Conservation (phyloP, 2,329 filamentous ascomycete genomes). For the Ophiostoma sp. region DNA sequence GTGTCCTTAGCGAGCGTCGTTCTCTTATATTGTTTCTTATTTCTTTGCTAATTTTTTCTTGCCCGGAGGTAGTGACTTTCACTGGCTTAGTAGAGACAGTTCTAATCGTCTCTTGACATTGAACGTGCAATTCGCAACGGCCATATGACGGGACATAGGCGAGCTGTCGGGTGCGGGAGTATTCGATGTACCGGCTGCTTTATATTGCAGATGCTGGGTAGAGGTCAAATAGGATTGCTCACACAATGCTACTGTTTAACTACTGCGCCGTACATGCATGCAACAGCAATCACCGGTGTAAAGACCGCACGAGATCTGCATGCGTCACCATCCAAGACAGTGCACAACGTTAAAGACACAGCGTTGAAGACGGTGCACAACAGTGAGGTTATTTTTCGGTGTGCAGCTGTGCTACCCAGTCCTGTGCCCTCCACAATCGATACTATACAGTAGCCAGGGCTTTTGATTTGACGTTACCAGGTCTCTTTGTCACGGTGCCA, state of each 20-base stretch:
- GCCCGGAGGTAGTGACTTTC: too few relatives aligned
- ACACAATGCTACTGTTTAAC: too few relatives aligned
- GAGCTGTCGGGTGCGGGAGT: constrained; percentile 4
- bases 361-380: background rate
- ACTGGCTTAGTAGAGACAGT: too few relatives aligned
- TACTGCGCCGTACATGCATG: too few relatives aligned
- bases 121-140: too few relatives aligned
- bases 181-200: background rate
- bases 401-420: background rate
- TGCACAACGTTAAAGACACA: background rate
- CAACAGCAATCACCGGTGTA: background rate
- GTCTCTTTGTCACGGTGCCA: background rate
- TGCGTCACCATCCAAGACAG: background rate
- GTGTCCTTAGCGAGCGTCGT: background rate
- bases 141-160: background rate
- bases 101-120: too few relatives aligned
- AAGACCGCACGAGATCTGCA: background rate
- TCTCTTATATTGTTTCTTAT: background rate
- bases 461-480: too few relatives aligned
- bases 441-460: background rate
- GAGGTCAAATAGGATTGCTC: too few relatives aligned
- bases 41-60: background rate
- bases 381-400: constrained; percentile 4
- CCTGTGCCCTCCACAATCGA: background rate
- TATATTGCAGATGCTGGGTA: background rate